Conservation (phyloP, 345 rosid species). For the Rhizophora mangle region DNA sequence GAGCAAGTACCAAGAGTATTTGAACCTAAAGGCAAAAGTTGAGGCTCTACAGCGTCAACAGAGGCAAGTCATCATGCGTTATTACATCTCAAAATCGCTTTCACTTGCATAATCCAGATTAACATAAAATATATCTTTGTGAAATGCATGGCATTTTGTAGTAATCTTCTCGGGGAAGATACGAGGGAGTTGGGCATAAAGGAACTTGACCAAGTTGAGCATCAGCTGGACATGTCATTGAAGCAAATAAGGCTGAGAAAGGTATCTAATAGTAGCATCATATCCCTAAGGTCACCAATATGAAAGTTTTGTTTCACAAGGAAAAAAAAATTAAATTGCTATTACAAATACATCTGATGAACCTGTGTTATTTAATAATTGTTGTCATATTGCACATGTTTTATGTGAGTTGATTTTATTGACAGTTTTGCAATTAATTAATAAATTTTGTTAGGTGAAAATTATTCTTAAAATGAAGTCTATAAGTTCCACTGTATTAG, state of each 20-base stretch:
- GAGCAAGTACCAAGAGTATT: slow-evolving; percentile 63
- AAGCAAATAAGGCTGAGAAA: slow-evolving; percentile 42
- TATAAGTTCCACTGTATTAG: too few relatives aligned
- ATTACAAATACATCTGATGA: too few relatives aligned
- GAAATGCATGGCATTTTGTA: slow-evolving; percentile 9
- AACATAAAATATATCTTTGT: not conserved
- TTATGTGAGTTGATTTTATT: too few relatives aligned
- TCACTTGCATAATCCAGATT: not conserved
- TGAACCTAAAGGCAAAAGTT: slow-evolving; percentile 55
- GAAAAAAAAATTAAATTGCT: too few relatives aligned
- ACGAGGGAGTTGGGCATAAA: slow-evolving; percentile 32
- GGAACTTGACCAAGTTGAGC: slow-evolving; percentile 49
- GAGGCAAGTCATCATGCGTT: slow-evolving; percentile 38
- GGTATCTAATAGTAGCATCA: slow-evolving; percentile 25
- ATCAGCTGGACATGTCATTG: slow-evolving; percentile 42
- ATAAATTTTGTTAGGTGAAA: too few relatives aligned
- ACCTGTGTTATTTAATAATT: too few relatives aligned
- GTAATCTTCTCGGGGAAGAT: slow-evolving; percentile 53
- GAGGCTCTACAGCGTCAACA: slow-evolving; percentile 65
- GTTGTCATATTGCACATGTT: too few relatives aligned
- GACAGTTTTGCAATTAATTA: too few relatives aligned
- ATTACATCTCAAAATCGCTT: not conserved
- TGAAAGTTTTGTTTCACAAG: too few relatives aligned
- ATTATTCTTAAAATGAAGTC: too few relatives aligned
- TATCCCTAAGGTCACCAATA: too few relatives aligned